A percentile compares a stretch with the other conserved stretches of the same genome.
phyloP scores from a whole-genome alignment of 2,329 filamentous ascomycete species.

The Penicillium digitatum region DNA sequence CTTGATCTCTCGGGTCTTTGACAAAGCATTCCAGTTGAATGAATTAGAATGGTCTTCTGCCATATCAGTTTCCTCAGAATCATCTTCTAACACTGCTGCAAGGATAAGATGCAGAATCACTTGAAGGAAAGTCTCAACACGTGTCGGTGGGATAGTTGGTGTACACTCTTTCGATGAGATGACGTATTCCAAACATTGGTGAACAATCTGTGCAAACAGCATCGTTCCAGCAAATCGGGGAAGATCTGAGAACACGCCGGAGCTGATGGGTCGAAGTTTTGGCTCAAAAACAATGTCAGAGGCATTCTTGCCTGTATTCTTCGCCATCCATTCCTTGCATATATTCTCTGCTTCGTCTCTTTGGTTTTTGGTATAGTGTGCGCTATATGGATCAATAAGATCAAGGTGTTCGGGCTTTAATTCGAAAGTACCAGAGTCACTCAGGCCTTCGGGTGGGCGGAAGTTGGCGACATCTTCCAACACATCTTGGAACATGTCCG shows the following conservation, averaged over 20 bases:
- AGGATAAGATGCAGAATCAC: slow-evolving; percentile 84
- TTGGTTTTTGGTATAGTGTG: slow-evolving; percentile 95
- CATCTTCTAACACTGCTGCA: slow-evolving; percentile 80
- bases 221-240: slow-evolving; percentile 76
- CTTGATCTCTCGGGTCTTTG: slow-evolving; percentile 52
- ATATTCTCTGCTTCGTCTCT: slow-evolving; percentile 89
- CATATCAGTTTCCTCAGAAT: slow-evolving; percentile 53
- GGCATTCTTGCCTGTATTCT: slow-evolving; percentile 73
- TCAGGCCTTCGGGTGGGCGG: slow-evolving; percentile 83
- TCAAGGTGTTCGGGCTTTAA: slow-evolving; percentile 81
- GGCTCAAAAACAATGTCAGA: slow-evolving; percentile 92
- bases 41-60: slow-evolving; percentile 53
- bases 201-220: slow-evolving; percentile 85
- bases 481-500: slow-evolving; percentile 79
- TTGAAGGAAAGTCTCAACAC: slow-evolving; percentile 87
- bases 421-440: slow-evolving; percentile 91
- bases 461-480: slow-evolving; percentile 85
- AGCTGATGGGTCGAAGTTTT: slow-evolving; percentile 68
- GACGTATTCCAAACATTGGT: slow-evolving; percentile 80
- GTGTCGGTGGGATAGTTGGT: slow-evolving; percentile 71
- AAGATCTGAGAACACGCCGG: slow-evolving; percentile 72
- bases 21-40: slow-evolving; percentile 69
- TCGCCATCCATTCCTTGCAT: slow-evolving; percentile 81
- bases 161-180: slow-evolving; percentile 65
- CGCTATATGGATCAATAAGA: slow-evolving; percentile 89